Conservation (phyloP, 257 asterid genomes). For the Solanum chiquidenum region DNA sequence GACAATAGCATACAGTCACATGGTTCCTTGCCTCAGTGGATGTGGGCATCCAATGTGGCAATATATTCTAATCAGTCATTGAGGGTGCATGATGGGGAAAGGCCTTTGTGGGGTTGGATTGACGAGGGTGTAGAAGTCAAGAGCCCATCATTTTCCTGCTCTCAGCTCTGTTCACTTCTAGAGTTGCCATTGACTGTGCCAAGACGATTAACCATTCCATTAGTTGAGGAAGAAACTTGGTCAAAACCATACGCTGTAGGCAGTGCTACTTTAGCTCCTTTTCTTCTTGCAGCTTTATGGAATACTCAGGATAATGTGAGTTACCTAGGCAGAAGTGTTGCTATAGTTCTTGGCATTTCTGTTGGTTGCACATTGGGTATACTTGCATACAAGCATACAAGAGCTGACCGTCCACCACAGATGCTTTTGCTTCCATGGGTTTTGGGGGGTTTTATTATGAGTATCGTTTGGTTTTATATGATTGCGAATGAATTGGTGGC, state of each 20-base stretch:
- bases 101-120: constrained; percentile 78
- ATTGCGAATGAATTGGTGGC: constrained; percentile 92
- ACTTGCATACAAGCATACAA: constrained; percentile 55
- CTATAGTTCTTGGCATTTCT: constrained; percentile 40
- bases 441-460: constrained; percentile 80
- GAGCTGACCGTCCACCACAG: constrained; percentile 64
- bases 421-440: constrained; percentile 74
- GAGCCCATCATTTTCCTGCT: constrained; percentile 41
- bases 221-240: constrained; percentile 79
- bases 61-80: constrained; percentile 76
- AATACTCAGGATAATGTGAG: constrained; percentile 34
- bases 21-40: constrained; percentile 83
- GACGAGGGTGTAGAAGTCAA: constrained; percentile 45
- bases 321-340: constrained; percentile 26
- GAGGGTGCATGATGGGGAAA: constrained; percentile 56
- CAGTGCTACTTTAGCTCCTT: constrained; percentile 64
- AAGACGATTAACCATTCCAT: constrained; percentile 77
- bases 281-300: constrained; percentile 68
- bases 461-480: constrained; percentile 95
- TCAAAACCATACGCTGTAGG: constrained; percentile 67
- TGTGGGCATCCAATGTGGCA: constrained; percentile 98
- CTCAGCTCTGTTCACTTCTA: constrained; percentile 46
- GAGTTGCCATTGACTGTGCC: constrained; percentile 79
- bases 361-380: constrained; percentile 43
- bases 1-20: constrained; percentile 29